Conservation (phyloP, 257 asterid genomes). For the Oldenlandia corymbosa region DNA sequence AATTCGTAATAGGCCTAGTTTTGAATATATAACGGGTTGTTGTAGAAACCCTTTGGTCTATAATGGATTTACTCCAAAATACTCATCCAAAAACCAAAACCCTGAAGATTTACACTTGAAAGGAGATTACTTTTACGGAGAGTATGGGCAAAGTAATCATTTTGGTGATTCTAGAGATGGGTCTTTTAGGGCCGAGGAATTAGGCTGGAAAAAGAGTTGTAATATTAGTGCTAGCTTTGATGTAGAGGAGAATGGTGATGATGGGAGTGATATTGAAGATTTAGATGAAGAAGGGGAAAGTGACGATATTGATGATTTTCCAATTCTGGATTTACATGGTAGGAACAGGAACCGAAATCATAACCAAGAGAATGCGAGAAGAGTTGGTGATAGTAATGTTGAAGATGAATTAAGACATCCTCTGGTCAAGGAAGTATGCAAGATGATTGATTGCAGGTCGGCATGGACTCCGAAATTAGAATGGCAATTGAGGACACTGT, state of each 20-base stretch:
- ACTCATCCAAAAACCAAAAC: conserved; percentile 14
- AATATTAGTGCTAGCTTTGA: conserved; percentile 13
- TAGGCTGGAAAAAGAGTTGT: conserved; percentile 28
- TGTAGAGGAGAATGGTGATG: conserved; percentile 21
- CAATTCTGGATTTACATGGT: conserved; percentile 45
- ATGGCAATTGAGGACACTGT: conserved; percentile 55
- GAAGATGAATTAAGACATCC: conserved; percentile 72
- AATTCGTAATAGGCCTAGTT: conserved; percentile 1
- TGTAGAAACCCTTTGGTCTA: not conserved
- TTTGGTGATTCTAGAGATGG: conserved; percentile 20
- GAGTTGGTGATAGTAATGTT: conserved; percentile 35
- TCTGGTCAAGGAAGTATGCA: conserved; percentile 66
- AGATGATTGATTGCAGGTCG: conserved; percentile 53
- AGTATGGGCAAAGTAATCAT: conserved; percentile 19
- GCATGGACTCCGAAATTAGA: conserved; percentile 71
- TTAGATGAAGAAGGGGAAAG: too few relatives aligned
- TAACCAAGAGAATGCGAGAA: conserved; percentile 23
- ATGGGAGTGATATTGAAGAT: not conserved
- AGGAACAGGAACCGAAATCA: conserved; percentile 19
- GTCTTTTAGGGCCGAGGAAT: conserved; percentile 22
- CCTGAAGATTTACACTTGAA: conserved; percentile 12
- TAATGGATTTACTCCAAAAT: conserved; percentile 16
- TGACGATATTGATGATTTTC: conserved; percentile 43
- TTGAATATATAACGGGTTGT: not conserved
- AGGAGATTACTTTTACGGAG: conserved; percentile 15